A percentile compares a stretch with the other conserved stretches of the same genome.
phyloP scores from a whole-genome alignment of 768 basidiomycete species.

The Tylopilus plumbeoviolaceoides region DNA sequence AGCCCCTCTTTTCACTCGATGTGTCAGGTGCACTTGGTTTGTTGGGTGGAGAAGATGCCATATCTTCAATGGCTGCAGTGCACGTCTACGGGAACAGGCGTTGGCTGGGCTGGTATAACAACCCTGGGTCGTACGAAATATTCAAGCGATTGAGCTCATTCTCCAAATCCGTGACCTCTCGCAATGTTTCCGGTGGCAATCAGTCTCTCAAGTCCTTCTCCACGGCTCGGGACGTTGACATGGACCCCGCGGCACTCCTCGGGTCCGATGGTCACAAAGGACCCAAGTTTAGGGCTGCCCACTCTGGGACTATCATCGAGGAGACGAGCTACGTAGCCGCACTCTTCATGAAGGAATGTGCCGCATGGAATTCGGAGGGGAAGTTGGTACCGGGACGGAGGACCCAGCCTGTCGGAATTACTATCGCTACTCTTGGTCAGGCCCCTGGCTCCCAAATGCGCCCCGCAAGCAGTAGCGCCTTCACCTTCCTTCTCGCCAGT shows the following conservation, averaged over 20 bases:
- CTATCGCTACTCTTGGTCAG: neutral
- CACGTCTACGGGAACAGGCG: neutral
- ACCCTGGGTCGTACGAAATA: neutral
- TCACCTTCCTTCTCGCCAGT: neutral
- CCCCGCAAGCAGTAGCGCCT: neutral
- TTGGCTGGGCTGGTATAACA: neutral
- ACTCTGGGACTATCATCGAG: neutral
- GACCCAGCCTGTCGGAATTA: neutral
- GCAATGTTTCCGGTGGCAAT: neutral
- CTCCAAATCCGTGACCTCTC: neutral
- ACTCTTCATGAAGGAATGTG: neutral
- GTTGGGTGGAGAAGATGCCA: neutral
- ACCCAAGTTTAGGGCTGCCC: neutral
- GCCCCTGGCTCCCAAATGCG: neutral
- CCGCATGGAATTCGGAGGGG: neutral
- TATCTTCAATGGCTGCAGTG: neutral
- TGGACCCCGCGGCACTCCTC: neutral
- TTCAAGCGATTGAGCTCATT: neutral
- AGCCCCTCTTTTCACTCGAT: constrained; percentile 17
- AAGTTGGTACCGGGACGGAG: neutral
- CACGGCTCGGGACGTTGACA: neutral
- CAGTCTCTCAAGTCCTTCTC: neutral
- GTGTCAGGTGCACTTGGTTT: neutral
- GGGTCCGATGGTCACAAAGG: neutral
- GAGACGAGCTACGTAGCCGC: neutral